phyloP scores from a whole-genome alignment of 805 yeast species.

The Metschnikowia gruessii region DNA sequence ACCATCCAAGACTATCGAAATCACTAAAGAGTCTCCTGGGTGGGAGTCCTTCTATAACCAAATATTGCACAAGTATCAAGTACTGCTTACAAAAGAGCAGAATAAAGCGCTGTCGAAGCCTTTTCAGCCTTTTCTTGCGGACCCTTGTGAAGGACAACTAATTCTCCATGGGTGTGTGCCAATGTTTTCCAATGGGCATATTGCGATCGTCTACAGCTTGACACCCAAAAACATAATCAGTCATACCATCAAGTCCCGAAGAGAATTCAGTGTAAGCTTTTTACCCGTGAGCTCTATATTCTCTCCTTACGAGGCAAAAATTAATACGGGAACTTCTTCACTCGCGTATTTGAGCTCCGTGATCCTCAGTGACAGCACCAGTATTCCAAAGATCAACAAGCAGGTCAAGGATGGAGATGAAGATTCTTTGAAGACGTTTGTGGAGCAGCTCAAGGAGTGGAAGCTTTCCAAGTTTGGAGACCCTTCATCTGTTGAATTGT shows the following conservation, averaged over 20 bases:
- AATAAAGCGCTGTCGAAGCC: slow-evolving; percentile 15
- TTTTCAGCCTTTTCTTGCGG: slow-evolving; percentile 21
- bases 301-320: neutral
- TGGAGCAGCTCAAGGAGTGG: slow-evolving; percentile 18
- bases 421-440: slow-evolving; percentile 13
- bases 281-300: slow-evolving; percentile 1
- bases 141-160: slow-evolving; percentile 28
- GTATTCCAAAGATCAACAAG: slow-evolving; percentile 5
- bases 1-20: neutral
- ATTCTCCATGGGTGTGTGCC: slow-evolving; percentile 11
- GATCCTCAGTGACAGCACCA: neutral
- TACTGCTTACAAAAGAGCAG: slow-evolving; percentile 13
- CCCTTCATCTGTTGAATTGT: neutral
- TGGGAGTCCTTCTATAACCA: slow-evolving; percentile 21
- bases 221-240: slow-evolving; percentile 17
- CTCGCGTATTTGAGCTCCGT: slow-evolving; percentile 7
- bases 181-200: slow-evolving; percentile 6
- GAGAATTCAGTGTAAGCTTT: slow-evolving; percentile 13
- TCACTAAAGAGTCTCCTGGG: slow-evolving; percentile 1
- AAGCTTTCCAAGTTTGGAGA: slow-evolving; percentile 12
- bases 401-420: slow-evolving; percentile 2
- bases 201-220: slow-evolving; percentile 13
- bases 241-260: slow-evolving; percentile 23
- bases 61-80: slow-evolving; percentile 19
- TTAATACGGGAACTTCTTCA: slow-evolving; percentile 1